Conservation (phyloP, 148 eudicot species). For the Dysphania ambrosioides region DNA sequence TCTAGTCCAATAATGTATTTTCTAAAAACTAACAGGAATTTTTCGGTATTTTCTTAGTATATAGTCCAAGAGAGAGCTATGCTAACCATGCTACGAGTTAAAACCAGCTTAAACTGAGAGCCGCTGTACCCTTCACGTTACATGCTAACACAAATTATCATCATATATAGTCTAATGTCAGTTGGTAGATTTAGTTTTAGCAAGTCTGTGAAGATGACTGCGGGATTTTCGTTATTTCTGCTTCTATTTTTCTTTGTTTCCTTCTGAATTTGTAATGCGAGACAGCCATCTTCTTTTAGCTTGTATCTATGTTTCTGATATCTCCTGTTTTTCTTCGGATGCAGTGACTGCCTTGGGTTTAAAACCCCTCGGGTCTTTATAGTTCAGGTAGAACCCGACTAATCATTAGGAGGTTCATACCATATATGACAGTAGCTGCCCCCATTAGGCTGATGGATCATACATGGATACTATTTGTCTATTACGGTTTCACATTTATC, state of each 20-base stretch:
- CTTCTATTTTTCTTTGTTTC: not conserved
- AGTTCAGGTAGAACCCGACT: constrained; percentile 18
- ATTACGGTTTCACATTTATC: too few relatives aligned
- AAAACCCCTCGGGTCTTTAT: constrained; percentile 22
- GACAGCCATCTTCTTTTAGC: not conserved
- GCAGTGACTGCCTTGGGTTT: constrained; percentile 12
- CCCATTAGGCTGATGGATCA: constrained; percentile 49
- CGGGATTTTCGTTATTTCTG: not conserved
- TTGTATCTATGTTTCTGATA: constrained; percentile 5
- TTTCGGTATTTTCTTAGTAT: not conserved
- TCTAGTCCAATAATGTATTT: not conserved
- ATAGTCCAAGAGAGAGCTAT: not conserved
- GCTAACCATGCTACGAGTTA: not conserved
- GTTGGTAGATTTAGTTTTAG: not conserved
- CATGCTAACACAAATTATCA: not conserved
- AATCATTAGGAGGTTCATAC: constrained; percentile 55
- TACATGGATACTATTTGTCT: not conserved
- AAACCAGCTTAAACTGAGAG: not conserved
- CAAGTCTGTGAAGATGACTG: not conserved
- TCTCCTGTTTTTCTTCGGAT: constrained; percentile 15
- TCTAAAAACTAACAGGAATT: not conserved
- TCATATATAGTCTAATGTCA: not conserved
- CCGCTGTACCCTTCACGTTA: not conserved
- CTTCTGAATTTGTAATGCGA: not conserved
- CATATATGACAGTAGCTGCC: constrained; percentile 47